Evolutionary conservation across 345 rosid genomes (phyloP).

Genomic region (Gossypium raimondii): DNA sequence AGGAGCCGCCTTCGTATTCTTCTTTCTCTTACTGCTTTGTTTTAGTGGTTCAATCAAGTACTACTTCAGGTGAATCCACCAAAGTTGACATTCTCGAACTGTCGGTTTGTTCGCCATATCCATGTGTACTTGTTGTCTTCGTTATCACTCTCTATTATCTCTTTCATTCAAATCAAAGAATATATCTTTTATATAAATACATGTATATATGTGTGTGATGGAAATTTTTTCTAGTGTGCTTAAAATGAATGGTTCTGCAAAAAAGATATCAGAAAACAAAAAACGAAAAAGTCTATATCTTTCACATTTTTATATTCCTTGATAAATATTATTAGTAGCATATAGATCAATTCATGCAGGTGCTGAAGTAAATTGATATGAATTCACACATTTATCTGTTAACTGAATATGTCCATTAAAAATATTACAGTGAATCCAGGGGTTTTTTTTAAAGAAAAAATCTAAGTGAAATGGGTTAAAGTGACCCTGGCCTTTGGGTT

Average conservation of each 20-base stretch:
- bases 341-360: neutral
- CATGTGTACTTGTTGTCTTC: neutral
- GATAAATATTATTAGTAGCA: neutral
- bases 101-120: neutral
- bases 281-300: neutral
- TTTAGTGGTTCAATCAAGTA: neutral
- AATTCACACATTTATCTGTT: too few relatives aligned
- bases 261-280: neutral
- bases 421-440: too few relatives aligned
- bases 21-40: neutral
- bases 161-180: conserved; percentile 5
- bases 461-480: too few relatives aligned
- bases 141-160: neutral
- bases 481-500: conserved; percentile 21
- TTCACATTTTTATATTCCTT: neutral
- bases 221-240: neutral
- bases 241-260: neutral
- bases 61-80: neutral
- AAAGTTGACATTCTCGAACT: conserved; percentile 13
- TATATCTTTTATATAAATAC: neutral
- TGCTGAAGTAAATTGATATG: neutral
- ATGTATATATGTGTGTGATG: neutral
- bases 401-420: too few relatives aligned
- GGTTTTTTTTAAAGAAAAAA: too few relatives aligned
- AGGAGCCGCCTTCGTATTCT: neutral